Evolutionary conservation across 345 rosid species (phyloP).

Genomic region (Aquilaria sinensis): DNA sequence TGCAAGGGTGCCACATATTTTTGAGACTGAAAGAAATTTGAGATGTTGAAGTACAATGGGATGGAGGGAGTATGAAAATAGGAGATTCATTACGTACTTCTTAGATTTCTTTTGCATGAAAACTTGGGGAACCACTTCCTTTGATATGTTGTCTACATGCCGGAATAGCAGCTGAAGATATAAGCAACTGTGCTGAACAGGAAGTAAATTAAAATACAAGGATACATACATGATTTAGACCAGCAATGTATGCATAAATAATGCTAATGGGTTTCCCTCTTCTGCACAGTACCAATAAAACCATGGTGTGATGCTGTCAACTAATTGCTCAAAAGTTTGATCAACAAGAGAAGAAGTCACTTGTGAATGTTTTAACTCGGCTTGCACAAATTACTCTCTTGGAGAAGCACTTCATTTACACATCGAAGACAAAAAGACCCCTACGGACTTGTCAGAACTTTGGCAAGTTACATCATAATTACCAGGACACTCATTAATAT

Average conservation of each 20-base stretch:
- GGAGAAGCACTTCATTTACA: too few species aligned
- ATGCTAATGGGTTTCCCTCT: not conserved
- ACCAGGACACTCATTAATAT: not conserved
- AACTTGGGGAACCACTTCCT: conserved; percentile 66
- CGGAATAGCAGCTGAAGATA: conserved; percentile 85
- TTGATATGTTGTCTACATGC: conserved; percentile 63
- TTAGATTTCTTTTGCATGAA: conserved; percentile 61
- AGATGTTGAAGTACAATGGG: too few species aligned
- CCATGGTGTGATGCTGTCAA: too few species aligned
- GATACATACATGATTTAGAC: conserved; percentile 5
- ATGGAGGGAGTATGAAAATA: not conserved
- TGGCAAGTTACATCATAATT: not conserved
- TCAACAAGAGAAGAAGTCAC: not conserved
- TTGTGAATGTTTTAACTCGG: not conserved
- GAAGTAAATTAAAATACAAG: conserved; percentile 21
- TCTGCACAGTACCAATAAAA: not conserved
- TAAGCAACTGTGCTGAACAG: conserved; percentile 68
- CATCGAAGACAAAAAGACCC: too few species aligned
- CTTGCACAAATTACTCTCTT: too few species aligned
- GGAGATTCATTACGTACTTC: conserved; percentile 34
- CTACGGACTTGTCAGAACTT: not conserved
- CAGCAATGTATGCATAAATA: too few species aligned
- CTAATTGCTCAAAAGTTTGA: too few species aligned
- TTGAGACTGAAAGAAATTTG: too few species aligned
- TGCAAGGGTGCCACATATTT: too few species aligned